phyloP scores from a whole-genome alignment of 2,329 filamentous ascomycete genomes.

The Paracorniculantispora psalliotae region DNA sequence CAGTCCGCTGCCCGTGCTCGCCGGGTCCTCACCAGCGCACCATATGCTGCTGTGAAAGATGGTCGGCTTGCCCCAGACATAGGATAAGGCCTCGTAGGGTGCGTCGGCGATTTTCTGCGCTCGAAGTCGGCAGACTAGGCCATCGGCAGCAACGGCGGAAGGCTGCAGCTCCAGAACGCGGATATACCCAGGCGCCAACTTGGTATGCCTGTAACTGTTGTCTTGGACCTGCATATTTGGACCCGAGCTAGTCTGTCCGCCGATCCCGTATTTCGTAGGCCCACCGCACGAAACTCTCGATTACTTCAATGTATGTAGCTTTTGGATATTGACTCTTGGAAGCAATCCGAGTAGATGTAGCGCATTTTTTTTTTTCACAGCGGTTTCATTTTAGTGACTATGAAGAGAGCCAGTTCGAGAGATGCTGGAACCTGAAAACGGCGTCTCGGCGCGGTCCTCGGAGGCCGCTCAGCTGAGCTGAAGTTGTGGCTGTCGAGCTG shows the following conservation, averaged over 20 bases:
- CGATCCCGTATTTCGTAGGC: neutral
- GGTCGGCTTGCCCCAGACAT: constrained; percentile 12
- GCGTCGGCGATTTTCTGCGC: constrained; percentile 4
- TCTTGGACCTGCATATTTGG: neutral
- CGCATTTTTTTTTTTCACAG: no score
- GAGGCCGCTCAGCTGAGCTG: constrained; percentile 8
- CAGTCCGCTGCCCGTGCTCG: neutral
- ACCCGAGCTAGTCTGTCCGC: neutral
- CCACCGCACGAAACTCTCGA: neutral
- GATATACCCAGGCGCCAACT: neutral
- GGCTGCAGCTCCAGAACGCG: constrained; percentile 11
- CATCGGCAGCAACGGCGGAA: neutral
- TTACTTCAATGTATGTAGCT: neutral
- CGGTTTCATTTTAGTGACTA: no score
- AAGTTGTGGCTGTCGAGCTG: neutral
- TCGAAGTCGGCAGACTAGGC: neutral
- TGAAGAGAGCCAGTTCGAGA: neutral
- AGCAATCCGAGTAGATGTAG: no score
- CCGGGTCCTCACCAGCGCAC: neutral
- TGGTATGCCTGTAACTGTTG: neutral
- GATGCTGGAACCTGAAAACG: neutral
- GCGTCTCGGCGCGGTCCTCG: neutral
- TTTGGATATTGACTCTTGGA: no score
- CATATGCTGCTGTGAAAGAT: constrained; percentile 1
- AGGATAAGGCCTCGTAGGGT: constrained; percentile 15